Percentiles rank a stretch among this genome's conserved stretches.
These are phyloP conservation scores for Pseudogymnoascus sp. DNA, from an alignment of 2,329 filamentous ascomycete species.

Conservation along the genomic window DNA sequence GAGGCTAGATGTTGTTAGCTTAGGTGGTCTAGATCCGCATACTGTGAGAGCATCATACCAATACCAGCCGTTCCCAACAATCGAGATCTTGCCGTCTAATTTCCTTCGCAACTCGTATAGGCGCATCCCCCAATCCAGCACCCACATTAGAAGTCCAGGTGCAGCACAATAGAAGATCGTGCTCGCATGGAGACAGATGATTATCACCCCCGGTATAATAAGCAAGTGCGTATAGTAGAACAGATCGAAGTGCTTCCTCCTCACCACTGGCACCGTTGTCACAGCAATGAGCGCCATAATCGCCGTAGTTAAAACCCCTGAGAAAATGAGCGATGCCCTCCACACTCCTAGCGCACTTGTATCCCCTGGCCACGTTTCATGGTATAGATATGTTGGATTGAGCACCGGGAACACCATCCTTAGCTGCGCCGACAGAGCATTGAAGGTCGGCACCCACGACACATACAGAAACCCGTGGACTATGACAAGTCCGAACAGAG, in stretches of 20 bases:
- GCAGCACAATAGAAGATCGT: constrained; percentile 25
- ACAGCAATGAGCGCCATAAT: constrained; percentile 20
- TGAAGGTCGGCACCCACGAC: too few relatives aligned
- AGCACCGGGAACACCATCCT: too few relatives aligned
- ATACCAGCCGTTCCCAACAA: too few relatives aligned
- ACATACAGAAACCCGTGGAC: too few relatives aligned
- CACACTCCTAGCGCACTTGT: constrained; percentile 20
- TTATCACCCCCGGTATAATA: constrained; percentile 19
- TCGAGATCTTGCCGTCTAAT: too few relatives aligned
- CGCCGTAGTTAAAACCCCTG: constrained; percentile 14
- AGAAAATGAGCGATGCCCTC: constrained; percentile 25
- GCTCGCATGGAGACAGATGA: constrained; percentile 24
- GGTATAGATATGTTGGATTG: constrained; percentile 16
- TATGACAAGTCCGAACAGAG: too few relatives aligned
- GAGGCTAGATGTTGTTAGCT: too few relatives aligned
- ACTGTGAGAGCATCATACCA: too few relatives aligned
- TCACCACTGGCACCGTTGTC: constrained; percentile 20
- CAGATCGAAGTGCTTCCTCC: constrained; percentile 22
- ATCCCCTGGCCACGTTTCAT: constrained; percentile 22
- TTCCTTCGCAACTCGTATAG: too few relatives aligned
- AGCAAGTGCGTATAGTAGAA: constrained; percentile 25
- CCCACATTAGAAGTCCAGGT: constrained; percentile 24
- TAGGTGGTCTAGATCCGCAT: too few relatives aligned
- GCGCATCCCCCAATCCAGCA: too few relatives aligned
- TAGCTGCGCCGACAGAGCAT: too few relatives aligned